phyloP scores from a whole-genome alignment of 768 basidiomycete genomes.

The Gelatoporia subvermispora region DNA sequence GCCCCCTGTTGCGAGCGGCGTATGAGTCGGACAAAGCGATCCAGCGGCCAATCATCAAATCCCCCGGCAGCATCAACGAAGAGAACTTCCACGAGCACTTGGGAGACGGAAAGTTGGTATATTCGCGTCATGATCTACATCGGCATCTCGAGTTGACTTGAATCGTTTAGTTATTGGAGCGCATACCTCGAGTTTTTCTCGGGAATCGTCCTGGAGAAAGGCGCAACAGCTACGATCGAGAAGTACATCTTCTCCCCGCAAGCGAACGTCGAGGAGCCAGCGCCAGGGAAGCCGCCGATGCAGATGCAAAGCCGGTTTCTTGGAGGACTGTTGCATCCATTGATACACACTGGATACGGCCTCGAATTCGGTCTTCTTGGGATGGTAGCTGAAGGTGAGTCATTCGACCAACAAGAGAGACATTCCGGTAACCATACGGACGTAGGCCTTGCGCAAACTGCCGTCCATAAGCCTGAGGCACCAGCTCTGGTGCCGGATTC shows the following conservation, averaged over 20 bases:
- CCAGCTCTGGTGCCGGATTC: constrained; percentile 5
- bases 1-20: constrained; percentile 32
- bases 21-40: constrained; percentile 33
- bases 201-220: constrained; percentile 33
- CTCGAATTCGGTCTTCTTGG: constrained; percentile 57
- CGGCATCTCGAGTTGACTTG: background rate
- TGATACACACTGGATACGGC: constrained; percentile 60
- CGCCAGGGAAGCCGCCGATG: constrained; percentile 29
- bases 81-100: constrained; percentile 52
- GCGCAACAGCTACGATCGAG: constrained; percentile 42
- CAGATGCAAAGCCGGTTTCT: constrained; percentile 54
- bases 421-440: background rate
- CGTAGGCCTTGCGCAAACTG: constrained; percentile 15
- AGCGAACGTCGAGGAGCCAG: constrained; percentile 12
- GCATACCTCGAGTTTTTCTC: constrained; percentile 54
- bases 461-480: constrained; percentile 9
- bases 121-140: background rate
- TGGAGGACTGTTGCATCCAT: constrained; percentile 51
- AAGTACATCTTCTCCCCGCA: constrained; percentile 49
- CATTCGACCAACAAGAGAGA: background rate
- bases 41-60: constrained; percentile 30
- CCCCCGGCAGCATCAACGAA: constrained; percentile 39
- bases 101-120: constrained; percentile 39
- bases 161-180: constrained; percentile 35
- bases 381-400: constrained; percentile 52